A percentile compares a stretch with the other conserved stretches of the same genome.
These are phyloP conservation scores for Chlorociboria aeruginascens DNA, from an alignment of 495 filamentous ascomycete genomes.

Conservation along the genomic window DNA sequence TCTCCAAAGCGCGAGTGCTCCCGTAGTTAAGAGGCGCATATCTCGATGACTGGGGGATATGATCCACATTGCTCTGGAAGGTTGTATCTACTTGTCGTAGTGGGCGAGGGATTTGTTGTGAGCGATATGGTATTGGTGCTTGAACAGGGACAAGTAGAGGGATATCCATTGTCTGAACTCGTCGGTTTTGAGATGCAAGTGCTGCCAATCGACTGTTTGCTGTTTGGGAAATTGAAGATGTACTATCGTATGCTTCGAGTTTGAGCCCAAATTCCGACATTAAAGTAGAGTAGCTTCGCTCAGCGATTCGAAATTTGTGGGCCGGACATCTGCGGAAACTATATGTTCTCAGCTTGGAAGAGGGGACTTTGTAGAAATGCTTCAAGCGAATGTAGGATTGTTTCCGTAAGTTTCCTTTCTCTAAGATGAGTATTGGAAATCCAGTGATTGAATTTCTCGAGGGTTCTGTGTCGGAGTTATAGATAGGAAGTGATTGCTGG, in stretches of 20 bases:
- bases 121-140: neutral
- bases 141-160: neutral
- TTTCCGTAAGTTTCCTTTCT: conserved; percentile 1
- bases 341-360: conserved; percentile 3
- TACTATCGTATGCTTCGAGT: neutral
- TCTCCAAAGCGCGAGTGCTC: too few species aligned
- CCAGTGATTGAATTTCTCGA: neutral
- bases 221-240: neutral
- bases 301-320: neutral
- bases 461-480: neutral
- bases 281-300: conserved; percentile 6
- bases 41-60: too few species aligned
- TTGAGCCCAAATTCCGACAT: neutral
- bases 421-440: neutral
- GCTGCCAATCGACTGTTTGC: neutral
- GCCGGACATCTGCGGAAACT: neutral
- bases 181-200: neutral
- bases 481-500: conserved; percentile 3
- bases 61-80: too few species aligned
- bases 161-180: neutral
- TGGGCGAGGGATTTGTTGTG: neutral
- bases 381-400: conserved; percentile 8
- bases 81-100: too few species aligned
- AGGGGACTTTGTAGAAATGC: conserved; percentile 5
- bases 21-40: too few species aligned